Conservation (phyloP, 1,284 basidiomycete species). For the Ustilago bromivora region DNA sequence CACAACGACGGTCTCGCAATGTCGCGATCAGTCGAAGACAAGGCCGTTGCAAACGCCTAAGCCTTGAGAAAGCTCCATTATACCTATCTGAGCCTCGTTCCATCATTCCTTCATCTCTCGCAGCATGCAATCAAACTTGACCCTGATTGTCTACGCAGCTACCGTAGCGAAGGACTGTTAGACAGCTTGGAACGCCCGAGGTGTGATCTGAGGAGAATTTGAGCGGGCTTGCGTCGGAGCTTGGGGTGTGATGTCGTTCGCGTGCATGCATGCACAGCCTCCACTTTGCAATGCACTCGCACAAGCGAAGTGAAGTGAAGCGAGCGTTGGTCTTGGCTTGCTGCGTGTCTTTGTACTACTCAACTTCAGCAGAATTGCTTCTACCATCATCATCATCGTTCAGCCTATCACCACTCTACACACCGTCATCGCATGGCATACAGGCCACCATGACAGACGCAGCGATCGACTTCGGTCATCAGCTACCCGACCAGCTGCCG, state of each 20-base stretch:
- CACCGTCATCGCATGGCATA: not conserved
- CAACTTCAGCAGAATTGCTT: not conserved
- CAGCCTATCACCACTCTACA: not conserved
- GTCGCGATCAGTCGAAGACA: constrained; percentile 20
- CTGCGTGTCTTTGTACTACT: not conserved
- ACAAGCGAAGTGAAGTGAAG: not conserved
- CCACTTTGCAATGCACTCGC: constrained; percentile 2
- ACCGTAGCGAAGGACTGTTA: not conserved
- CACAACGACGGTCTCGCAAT: constrained; percentile 12
- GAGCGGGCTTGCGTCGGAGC: not conserved
- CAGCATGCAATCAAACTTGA: not conserved
- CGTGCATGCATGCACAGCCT: constrained; percentile 8
- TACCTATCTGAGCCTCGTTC: no score
- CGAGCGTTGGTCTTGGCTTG: constrained; percentile 4
- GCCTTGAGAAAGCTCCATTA: no score
- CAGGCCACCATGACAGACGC: constrained; percentile 17
- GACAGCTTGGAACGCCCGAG: not conserved
- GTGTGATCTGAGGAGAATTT: not conserved
- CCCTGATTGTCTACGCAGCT: no score
- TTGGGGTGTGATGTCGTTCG: constrained; percentile 19
- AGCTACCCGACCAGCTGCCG: constrained; percentile 45
- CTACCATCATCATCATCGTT: not conserved
- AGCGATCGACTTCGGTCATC: constrained; percentile 28
- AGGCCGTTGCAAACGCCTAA: constrained; percentile 7
- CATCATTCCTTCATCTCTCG: no score